Evolutionary conservation across 768 basidiomycete species (phyloP).

Genomic region (Podaxis rugospora): DNA sequence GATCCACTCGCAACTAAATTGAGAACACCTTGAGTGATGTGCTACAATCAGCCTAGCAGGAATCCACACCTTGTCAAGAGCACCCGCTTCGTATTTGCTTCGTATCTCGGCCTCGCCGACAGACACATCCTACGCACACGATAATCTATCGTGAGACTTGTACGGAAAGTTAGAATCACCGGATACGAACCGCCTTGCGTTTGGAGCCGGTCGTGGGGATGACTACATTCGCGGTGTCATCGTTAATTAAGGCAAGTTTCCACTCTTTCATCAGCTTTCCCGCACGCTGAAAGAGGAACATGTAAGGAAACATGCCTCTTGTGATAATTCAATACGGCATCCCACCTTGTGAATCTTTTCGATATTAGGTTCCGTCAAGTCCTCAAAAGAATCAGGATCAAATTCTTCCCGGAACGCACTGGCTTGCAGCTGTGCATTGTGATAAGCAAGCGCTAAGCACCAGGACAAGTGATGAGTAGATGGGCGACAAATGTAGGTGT

Average conservation of each 20-base stretch:
- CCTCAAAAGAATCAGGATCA: slow-evolving; percentile 72
- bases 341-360: slow-evolving; percentile 75
- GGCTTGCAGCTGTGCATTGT: slow-evolving; percentile 88
- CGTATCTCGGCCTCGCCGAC: slow-evolving; percentile 74
- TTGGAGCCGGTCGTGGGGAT: slow-evolving; percentile 49
- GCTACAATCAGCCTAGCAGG: slow-evolving; percentile 5
- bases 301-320: slow-evolving; percentile 41
- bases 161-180: neutral
- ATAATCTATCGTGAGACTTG: neutral
- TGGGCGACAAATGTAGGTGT: slow-evolving; percentile 5
- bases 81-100: slow-evolving; percentile 55
- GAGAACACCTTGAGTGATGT: slow-evolving; percentile 11
- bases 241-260: slow-evolving; percentile 59
- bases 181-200: slow-evolving; percentile 62
- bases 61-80: slow-evolving; percentile 57
- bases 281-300: slow-evolving; percentile 19
- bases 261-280: slow-evolving; percentile 56
- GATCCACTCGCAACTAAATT: slow-evolving; percentile 66
- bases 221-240: slow-evolving; percentile 58
- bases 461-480: slow-evolving; percentile 6
- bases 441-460: slow-evolving; percentile 69
- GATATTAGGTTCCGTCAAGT: slow-evolving; percentile 74
- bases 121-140: slow-evolving; percentile 45
- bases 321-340: slow-evolving; percentile 28
- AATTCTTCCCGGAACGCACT: slow-evolving; percentile 91